Percentiles rank a stretch among this genome's conserved stretches.
Evolutionary conservation across 345 rosid genomes (phyloP).

Genomic region (Acer yangbiense): DNA sequence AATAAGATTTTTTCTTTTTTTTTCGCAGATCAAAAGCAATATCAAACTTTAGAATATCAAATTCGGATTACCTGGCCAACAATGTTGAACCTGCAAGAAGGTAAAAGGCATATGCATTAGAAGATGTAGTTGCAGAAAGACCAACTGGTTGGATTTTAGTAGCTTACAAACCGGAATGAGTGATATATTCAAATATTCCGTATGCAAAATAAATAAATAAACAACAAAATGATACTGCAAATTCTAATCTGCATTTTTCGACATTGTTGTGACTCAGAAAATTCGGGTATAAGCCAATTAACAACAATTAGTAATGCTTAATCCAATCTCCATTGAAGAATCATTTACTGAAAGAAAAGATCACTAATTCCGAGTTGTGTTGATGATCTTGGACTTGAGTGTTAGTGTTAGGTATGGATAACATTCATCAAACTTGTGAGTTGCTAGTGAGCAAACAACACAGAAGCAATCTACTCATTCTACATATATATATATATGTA

Average conservation of each 20-base stretch:
- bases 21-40: not conserved
- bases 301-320: not conserved
- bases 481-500: not conserved
- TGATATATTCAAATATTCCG: not conserved
- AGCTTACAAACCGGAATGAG: not conserved
- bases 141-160: not conserved
- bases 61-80: conserved; percentile 75
- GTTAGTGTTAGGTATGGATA: not conserved
- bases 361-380: not conserved
- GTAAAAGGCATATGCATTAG: conserved; percentile 26
- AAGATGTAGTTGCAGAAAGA: conserved; percentile 8
- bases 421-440: not conserved
- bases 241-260: not conserved
- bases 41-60: conserved; percentile 11
- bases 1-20: not conserved
- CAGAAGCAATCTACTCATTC: conserved; percentile 1
- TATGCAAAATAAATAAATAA: not conserved
- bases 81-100: conserved; percentile 87
- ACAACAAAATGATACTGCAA: not conserved
- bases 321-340: not conserved
- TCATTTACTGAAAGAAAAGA: not conserved
- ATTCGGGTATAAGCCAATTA: not conserved
- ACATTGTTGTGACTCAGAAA: not conserved
- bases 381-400: not conserved
- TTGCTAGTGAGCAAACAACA: not conserved